A percentile compares a stretch with the other conserved stretches of the same genome.
These are phyloP conservation scores for Psilocybe subaeruginosa DNA, from an alignment of 768 basidiomycete genomes.

Conservation along the genomic window DNA sequence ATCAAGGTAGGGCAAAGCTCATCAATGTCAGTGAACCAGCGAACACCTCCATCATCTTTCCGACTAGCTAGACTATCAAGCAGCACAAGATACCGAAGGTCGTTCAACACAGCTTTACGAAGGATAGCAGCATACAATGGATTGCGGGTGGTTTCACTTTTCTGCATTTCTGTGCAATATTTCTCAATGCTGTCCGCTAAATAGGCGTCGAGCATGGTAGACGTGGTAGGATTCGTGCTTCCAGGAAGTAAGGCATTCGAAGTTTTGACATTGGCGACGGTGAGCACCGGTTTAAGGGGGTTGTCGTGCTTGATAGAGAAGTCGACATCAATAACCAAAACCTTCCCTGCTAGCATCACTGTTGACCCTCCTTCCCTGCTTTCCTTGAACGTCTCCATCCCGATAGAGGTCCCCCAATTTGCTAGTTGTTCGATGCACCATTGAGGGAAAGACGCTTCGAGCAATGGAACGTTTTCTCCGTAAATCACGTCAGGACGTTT, in stretches of 20 bases:
- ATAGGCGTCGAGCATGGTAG: constrained; percentile 65
- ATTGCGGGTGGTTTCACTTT: constrained; percentile 50
- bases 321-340: constrained; percentile 80
- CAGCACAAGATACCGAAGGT: constrained; percentile 71
- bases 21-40: constrained; percentile 77
- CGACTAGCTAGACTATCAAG: constrained; percentile 68
- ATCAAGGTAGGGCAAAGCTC: constrained; percentile 52
- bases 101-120: constrained; percentile 50
- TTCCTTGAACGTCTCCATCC: constrained; percentile 77
- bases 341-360: constrained; percentile 74
- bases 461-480: constrained; percentile 66
- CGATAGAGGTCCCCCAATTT: constrained; percentile 63
- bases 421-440: constrained; percentile 66
- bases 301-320: constrained; percentile 49
- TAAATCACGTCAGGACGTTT: constrained; percentile 51
- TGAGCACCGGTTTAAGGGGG: constrained; percentile 38
- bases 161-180: constrained; percentile 66
- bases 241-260: constrained; percentile 66
- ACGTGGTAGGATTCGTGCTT: constrained; percentile 47
- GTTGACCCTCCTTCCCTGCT: constrained; percentile 48
- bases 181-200: constrained; percentile 55
- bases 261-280: constrained; percentile 65
- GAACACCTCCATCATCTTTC: constrained; percentile 63
- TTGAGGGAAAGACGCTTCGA: constrained; percentile 43
- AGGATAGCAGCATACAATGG: constrained; percentile 53